Evolutionary conservation across 2,329 filamentous ascomycete genomes (phyloP).

Genomic region (Colletotrichum chrysophilum): DNA sequence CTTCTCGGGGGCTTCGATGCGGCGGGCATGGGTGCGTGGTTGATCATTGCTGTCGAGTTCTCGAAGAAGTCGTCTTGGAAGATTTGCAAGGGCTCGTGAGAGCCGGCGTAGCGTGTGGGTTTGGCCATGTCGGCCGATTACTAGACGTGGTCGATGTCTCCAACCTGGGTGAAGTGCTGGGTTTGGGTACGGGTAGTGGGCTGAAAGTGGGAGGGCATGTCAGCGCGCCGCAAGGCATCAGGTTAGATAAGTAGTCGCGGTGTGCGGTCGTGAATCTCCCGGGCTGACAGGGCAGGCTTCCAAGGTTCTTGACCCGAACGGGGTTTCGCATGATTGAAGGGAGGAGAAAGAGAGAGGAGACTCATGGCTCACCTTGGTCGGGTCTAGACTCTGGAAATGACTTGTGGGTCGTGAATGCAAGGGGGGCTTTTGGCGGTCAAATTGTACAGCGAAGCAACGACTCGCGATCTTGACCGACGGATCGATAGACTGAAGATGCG

Average conservation of each 20-base stretch:
- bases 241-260: slow-evolving; percentile 20
- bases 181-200: slow-evolving; percentile 10
- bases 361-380: slow-evolving; percentile 23
- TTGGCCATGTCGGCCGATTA: slow-evolving; percentile 57
- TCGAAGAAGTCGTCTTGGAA: slow-evolving; percentile 58
- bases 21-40: slow-evolving; percentile 62
- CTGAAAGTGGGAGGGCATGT: slow-evolving; percentile 14
- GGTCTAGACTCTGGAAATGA: slow-evolving; percentile 24
- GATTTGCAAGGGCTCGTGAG: slow-evolving; percentile 54
- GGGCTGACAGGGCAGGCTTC: slow-evolving; percentile 1
- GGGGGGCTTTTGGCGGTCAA: slow-evolving; percentile 22
- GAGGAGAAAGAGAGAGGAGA: slow-evolving; percentile 21
- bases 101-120: slow-evolving; percentile 50
- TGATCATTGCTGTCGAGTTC: slow-evolving; percentile 53
- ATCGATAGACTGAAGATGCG: neutral
- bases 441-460: slow-evolving; percentile 9
- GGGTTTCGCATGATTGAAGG: slow-evolving; percentile 22
- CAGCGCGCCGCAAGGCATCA: slow-evolving; percentile 14
- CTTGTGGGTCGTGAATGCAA: slow-evolving; percentile 25
- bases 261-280: slow-evolving; percentile 3
- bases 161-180: neutral
- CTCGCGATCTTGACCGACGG: neutral
- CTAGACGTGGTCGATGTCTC: neutral
- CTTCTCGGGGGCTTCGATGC: slow-evolving; percentile 52
- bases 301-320: slow-evolving; percentile 7